Evolutionary conservation across 169 alveolate genomes (phyloP).

Genomic region (Eimeria sp.): DNA sequence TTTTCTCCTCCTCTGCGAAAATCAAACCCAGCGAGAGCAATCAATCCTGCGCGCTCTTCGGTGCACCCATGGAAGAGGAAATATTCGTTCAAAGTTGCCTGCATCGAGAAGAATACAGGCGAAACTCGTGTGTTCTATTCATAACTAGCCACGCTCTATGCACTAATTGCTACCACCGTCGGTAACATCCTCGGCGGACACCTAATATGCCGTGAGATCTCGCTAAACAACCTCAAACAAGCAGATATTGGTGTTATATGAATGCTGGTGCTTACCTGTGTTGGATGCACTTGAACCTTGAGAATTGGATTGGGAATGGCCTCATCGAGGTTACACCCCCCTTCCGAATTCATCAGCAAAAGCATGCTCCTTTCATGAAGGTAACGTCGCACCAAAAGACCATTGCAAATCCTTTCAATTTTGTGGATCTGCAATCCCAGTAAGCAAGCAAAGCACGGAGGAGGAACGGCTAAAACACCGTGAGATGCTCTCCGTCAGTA

Average conservation of each 20-base stretch:
- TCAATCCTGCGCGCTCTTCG: constrained; percentile 71
- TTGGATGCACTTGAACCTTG: constrained; percentile 70
- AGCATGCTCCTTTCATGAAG: constrained; percentile 79
- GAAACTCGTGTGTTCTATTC: too few species aligned
- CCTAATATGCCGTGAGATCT: neutral
- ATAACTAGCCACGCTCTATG: neutral
- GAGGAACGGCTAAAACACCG: too few species aligned
- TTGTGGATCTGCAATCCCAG: constrained; percentile 68
- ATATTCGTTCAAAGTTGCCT: constrained; percentile 78
- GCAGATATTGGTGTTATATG: neutral
- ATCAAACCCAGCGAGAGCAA: constrained; percentile 79
- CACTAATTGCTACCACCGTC: neutral
- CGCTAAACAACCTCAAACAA: neutral
- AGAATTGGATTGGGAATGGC: constrained; percentile 74
- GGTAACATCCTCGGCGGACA: neutral
- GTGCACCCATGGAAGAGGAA: constrained; percentile 84
- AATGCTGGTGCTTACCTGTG: constrained; percentile 41
- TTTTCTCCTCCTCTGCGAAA: constrained; percentile 84
- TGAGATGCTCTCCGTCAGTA: neutral
- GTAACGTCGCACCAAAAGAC: constrained; percentile 74
- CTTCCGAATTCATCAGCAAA: constrained; percentile 43
- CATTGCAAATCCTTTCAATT: constrained; percentile 74
- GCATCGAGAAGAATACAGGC: neutral
- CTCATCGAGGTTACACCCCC: constrained; percentile 75
- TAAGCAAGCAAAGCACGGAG: neutral